Evolutionary conservation across 768 basidiomycete species (phyloP), one percentile per base, ranked within the genome.

Genomic region (Imleria badia): DNA sequence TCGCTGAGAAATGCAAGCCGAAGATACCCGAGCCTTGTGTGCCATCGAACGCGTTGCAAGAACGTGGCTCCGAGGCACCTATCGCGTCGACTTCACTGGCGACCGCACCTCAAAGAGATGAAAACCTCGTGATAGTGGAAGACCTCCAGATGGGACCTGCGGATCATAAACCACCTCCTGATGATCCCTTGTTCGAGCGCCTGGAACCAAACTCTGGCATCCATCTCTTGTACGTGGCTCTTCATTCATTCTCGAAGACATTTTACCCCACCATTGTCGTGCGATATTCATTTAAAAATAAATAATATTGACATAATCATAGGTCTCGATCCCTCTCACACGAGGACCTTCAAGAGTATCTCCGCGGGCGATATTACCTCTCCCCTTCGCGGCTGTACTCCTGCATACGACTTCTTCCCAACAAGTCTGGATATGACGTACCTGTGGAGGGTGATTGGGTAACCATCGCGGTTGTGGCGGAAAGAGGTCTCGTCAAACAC

Each of bases 361-460:
- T 99, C 26, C 75, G 79, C 34, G 91, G 86, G 7, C 85, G 96
- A 42, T 97, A 87, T 71, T 92, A 90, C 65, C 78, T 99, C 41
- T 86, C 93, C 0, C 94, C 94, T 0, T 95, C 94, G 1, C 84
- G 78, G 19, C 76, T 99, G 34, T 99, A 99, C 73, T 93, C 94
- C 10, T 81, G 86, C 43, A 79, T 94, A 40, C 85, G 89, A 11
- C 81, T 89, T 1, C 78, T 86, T 14, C 83, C 87, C 0, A 84
- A 90, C 66, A 87, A 89, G 59, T 85, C 89, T 53, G 86, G 85
- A 17, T 96, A 94, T 68, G 94, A 98, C 42, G 82, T 99, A 1
- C 95, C 96, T 11, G 86, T 98, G 2, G 82, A 83, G 7, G 91
- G 91, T 3, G 97, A 98, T 70, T 98, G 93, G 90, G 81, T 98